Conservation (phyloP, 306 rosid genomes). For the Rubus parviflorus region DNA sequence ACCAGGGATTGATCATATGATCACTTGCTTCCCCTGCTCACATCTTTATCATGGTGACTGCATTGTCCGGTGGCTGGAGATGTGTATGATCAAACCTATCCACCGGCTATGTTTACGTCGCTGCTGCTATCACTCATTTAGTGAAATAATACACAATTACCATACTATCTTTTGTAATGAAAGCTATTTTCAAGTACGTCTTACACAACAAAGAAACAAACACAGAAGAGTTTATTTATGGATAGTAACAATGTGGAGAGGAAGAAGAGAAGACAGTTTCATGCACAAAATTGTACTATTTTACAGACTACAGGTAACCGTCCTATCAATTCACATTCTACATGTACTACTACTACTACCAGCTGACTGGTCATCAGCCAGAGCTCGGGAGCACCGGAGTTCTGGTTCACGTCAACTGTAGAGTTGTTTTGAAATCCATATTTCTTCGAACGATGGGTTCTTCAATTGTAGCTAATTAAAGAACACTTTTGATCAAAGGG, state of each 20-base stretch:
- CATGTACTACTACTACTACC: not conserved
- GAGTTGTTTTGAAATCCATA: not conserved
- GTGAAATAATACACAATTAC: not conserved
- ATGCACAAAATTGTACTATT: conserved; percentile 8
- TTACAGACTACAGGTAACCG: conserved; percentile 10
- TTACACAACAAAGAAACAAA: not conserved
- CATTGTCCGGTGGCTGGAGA: not conserved
- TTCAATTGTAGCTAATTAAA: not conserved
- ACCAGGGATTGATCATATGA: not conserved
- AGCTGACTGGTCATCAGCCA: conserved; percentile 12
- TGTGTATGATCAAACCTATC: not conserved
- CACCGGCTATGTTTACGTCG: not conserved
- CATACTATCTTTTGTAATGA: not conserved
- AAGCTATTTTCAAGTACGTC: not conserved
- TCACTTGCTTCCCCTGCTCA: not conserved
- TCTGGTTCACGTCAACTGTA: conserved; percentile 1
- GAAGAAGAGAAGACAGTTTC: not conserved
- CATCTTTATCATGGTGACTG: not conserved
- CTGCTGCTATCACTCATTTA: not conserved
- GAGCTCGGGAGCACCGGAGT: not conserved
- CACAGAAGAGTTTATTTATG: not conserved
- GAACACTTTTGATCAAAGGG: conserved; percentile 2
- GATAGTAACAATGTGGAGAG: not conserved
- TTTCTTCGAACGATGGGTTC: not conserved
- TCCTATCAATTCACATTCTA: conserved; percentile 8